phyloP scores from a whole-genome alignment of 2,329 filamentous ascomycete genomes.

The Iodosphaeria phyllophila region DNA sequence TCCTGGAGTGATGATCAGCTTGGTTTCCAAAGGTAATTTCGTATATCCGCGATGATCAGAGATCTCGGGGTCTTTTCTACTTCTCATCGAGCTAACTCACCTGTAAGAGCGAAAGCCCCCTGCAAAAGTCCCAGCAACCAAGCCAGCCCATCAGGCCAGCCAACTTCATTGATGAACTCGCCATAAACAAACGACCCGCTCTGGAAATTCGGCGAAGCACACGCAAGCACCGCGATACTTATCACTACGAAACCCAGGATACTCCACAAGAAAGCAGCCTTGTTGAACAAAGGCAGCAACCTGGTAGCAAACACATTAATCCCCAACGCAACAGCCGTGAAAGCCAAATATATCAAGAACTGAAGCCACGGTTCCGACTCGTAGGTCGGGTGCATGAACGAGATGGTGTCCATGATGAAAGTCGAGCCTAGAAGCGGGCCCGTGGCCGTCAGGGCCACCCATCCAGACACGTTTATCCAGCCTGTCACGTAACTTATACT shows the following conservation, averaged over 20 bases:
- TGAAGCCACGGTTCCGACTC: slow-evolving; percentile 46
- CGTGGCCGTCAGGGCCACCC: slow-evolving; percentile 50
- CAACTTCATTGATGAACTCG: slow-evolving; percentile 47
- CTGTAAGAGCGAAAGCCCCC: slow-evolving; percentile 28
- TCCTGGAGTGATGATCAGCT: no score
- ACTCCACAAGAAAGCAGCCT: slow-evolving; percentile 53
- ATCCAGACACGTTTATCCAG: slow-evolving; percentile 57
- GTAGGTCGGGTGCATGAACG: slow-evolving; percentile 39
- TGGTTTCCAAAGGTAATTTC: no score
- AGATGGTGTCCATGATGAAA: slow-evolving; percentile 46
- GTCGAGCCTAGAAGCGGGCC: slow-evolving; percentile 49
- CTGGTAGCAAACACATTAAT: slow-evolving; percentile 47
- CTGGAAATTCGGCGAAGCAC: slow-evolving; percentile 45
- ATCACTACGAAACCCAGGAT: slow-evolving; percentile 51
- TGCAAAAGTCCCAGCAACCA: slow-evolving; percentile 37
- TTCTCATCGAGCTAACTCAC: no score
- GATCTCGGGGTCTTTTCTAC: no score
- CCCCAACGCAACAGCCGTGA: slow-evolving; percentile 38
- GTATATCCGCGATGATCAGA: no score
- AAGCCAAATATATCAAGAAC: slow-evolving; percentile 53
- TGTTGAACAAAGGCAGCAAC: slow-evolving; percentile 45
- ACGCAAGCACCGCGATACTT: slow-evolving; percentile 48
- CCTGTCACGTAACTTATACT: slow-evolving; percentile 52
- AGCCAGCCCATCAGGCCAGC: slow-evolving; percentile 49
- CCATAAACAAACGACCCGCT: slow-evolving; percentile 46